These are phyloP conservation scores for Lophiotrema nucula DNA, from an alignment of 495 filamentous ascomycete species.

Conservation along the genomic window DNA sequence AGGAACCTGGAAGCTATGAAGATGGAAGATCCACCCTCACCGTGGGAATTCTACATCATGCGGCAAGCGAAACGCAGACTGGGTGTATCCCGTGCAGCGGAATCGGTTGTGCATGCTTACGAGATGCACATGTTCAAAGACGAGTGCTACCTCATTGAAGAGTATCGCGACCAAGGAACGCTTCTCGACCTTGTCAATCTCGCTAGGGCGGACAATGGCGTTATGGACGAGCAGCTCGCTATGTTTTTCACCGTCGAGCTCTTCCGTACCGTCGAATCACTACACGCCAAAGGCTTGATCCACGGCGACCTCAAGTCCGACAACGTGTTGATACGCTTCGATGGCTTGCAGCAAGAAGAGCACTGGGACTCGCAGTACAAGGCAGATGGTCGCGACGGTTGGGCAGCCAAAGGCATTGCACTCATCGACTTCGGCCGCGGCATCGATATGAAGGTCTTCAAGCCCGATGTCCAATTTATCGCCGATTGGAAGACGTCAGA, in stretches of 20 bases:
- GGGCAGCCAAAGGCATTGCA: conserved; percentile 73
- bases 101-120: conserved; percentile 75
- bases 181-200: conserved; percentile 90
- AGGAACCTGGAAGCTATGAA: conserved; percentile 81
- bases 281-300: conserved; percentile 76
- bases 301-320: conserved; percentile 96
- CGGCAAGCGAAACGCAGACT: conserved; percentile 73
- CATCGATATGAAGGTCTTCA: conserved; percentile 88
- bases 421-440: conserved; percentile 94
- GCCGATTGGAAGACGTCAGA: conserved; percentile 87
- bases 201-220: conserved; percentile 65
- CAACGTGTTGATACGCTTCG: conserved; percentile 87
- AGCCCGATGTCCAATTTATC: conserved; percentile 75
- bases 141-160: conserved; percentile 83
- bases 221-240: conserved; percentile 80
- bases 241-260: conserved; percentile 97
- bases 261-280: conserved; percentile 80
- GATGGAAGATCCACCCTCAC: conserved; percentile 81
- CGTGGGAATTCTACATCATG: conserved; percentile 98
- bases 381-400: conserved; percentile 70
- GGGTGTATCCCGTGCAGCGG: conserved; percentile 62
- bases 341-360: conserved; percentile 49
- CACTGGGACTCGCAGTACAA: conserved; percentile 60
- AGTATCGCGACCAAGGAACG: conserved; percentile 86
- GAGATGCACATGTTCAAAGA: conserved; percentile 85